Evolutionary conservation across 140 eudicot genomes (phyloP), one percentile per base, ranked within the genome.

Genomic region (Oenanthe javanica): DNA sequence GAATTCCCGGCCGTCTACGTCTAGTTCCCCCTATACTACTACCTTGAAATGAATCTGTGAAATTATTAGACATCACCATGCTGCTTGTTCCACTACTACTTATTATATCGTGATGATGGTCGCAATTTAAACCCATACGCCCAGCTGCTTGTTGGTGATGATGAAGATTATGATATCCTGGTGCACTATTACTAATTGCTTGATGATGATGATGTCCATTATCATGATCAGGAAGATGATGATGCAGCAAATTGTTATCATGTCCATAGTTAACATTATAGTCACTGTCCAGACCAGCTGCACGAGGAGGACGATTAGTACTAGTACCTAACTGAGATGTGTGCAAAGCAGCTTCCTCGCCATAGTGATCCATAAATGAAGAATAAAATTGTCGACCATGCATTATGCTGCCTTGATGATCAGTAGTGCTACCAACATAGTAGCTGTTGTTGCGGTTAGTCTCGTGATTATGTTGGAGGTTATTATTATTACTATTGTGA

Each of bases 1-100:
- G 97, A 59, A 92, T 82, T 81, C 97, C 97, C 9, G 96, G 91
- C 57, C 97, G 87, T 27, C 91, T 85, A 21, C 90, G 90, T 76
- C 83, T 89, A 0, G 81, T 81, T 81, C 84, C 57, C 1, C 57
- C 77, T 5, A 42, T 42, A 38, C 49, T 31, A 21, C 6, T 25
- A 10, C 49, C 88, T 46, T 82, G 72, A 74, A 42, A 82, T 4
- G 83, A 92, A 59, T 47, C 92, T 59, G 86, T 90, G 45, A 43
- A 72, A 72, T 43, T 63, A 25, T 25, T 72, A 16, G 49, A 43
- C 76, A 72, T 47, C 57, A 47, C 23, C 31, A 15, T 47, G 38
- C 78, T 47, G 7, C 16, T 74, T 47, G 27, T 74, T 47, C 51
- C 54, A n/a, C 77, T 47, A 67, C 89, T 72, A 72, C 96, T 88